These are phyloP conservation scores for Ustilago bromivora DNA, from an alignment of 1,284 basidiomycete genomes.

Conservation along the genomic window DNA sequence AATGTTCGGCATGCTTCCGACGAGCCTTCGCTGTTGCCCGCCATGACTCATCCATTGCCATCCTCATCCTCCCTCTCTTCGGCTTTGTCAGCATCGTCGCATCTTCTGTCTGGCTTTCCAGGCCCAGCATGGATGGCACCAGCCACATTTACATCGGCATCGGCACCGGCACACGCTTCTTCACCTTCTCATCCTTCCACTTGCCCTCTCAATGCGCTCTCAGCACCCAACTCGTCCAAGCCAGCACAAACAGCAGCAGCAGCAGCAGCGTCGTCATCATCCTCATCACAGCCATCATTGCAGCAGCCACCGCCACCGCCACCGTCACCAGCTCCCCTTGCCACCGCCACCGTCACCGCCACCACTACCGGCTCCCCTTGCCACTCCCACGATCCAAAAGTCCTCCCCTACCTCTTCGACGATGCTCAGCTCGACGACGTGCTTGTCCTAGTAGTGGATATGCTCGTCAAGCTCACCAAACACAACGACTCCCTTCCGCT, in stretches of 20 bases:
- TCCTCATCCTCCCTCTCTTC: constrained; percentile 13
- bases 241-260: neutral
- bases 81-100: neutral
- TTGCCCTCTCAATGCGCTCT: constrained; percentile 6
- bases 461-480: constrained; percentile 64
- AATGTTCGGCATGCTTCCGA: constrained; percentile 30
- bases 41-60: constrained; percentile 28
- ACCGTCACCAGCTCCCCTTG: neutral
- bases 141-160: constrained; percentile 13
- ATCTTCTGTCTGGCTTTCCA: constrained; percentile 19
- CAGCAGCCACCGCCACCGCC: constrained; percentile 2
- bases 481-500: constrained; percentile 68
- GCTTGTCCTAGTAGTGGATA: constrained; percentile 64
- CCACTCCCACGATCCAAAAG: constrained; percentile 14
- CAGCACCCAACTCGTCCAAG: constrained; percentile 4
- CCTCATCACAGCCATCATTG: too few species aligned
- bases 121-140: constrained; percentile 15
- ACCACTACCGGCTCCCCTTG: neutral
- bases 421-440: constrained; percentile 66
- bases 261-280: too few species aligned
- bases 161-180: constrained; percentile 25
- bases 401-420: constrained; percentile 63
- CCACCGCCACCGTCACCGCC: neutral
- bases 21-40: constrained; percentile 7
- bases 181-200: constrained; percentile 20